Percentiles rank a stretch among this genome's conserved stretches.
Conservation (phyloP, 1,139 yeast species). For the Sugiyamaella grinbergsii region DNA sequence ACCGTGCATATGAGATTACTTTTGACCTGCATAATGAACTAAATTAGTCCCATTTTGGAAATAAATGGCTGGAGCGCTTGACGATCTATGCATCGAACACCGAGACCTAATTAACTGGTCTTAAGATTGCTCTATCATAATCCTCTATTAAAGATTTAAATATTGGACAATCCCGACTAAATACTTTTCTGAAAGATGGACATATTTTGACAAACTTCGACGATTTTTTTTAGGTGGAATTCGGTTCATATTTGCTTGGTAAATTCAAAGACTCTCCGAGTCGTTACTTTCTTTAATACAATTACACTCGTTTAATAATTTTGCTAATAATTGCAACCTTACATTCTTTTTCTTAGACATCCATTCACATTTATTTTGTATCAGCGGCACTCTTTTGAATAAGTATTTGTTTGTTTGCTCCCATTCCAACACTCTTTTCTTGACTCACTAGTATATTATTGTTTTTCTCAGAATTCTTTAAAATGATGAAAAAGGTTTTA, state of each 20-base stretch:
- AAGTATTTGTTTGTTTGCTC: neutral
- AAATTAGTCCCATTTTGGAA: conserved; percentile 11
- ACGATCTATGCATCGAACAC: conserved; percentile 9
- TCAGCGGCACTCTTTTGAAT: too few species aligned
- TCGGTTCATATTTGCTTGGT: conserved; percentile 5
- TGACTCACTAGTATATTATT: too few species aligned
- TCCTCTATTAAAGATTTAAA: too few species aligned
- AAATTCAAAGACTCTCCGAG: conserved; percentile 10
- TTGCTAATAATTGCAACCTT: too few species aligned
- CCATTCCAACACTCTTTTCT: conserved; percentile 1
- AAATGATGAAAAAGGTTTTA: conserved; percentile 11
- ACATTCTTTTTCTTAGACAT: too few species aligned
- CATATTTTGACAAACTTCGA: neutral
- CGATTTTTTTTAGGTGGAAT: neutral
- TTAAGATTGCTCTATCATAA: neutral
- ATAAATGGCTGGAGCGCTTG: conserved; percentile 14
- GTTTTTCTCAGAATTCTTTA: neutral
- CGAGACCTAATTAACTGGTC: neutral
- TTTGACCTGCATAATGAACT: conserved; percentile 5
- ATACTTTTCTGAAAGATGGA: neutral
- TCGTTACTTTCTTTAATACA: conserved; percentile 13
- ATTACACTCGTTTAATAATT: neutral
- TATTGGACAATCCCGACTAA: neutral
- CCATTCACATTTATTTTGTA: too few species aligned
- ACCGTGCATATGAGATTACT: neutral